Evolutionary conservation across 306 rosid genomes (phyloP).

Genomic region (Dryas octopetala): DNA sequence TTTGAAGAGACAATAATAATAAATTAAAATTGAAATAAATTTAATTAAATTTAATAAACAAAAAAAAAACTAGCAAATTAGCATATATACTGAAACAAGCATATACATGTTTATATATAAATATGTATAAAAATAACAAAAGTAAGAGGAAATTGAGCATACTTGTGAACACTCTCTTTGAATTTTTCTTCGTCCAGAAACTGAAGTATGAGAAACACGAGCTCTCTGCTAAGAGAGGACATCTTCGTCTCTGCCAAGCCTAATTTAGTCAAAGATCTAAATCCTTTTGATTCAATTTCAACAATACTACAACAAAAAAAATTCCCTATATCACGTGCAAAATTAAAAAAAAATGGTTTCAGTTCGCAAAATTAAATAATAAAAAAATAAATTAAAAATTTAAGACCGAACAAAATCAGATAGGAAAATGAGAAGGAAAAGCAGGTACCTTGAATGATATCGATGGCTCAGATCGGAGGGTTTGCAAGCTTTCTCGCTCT

Average conservation of each 20-base stretch:
- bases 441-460: constrained; percentile 40
- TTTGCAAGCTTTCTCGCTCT: constrained; percentile 53
- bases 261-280: constrained; percentile 44
- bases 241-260: constrained; percentile 46
- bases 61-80: background rate
- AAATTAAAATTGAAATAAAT: background rate
- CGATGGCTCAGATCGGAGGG: constrained; percentile 69
- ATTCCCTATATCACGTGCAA: constrained; percentile 32
- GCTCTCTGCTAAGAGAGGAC: constrained; percentile 99
- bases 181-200: constrained; percentile 99
- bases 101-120: background rate
- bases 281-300: constrained; percentile 56
- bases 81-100: background rate
- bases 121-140: background rate
- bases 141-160: constrained; percentile 22
- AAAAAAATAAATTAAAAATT: background rate
- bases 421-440: constrained; percentile 24
- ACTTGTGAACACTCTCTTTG: constrained; percentile 96
- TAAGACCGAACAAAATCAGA: constrained; percentile 12
- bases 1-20: background rate
- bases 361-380: background rate
- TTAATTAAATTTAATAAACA: constrained; percentile 11
- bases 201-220: constrained; percentile 98
- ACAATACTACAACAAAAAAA: constrained; percentile 35
- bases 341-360: background rate